Evolutionary conservation across 345 rosid genomes (phyloP).

Genomic region (Cochlearia excelsa): DNA sequence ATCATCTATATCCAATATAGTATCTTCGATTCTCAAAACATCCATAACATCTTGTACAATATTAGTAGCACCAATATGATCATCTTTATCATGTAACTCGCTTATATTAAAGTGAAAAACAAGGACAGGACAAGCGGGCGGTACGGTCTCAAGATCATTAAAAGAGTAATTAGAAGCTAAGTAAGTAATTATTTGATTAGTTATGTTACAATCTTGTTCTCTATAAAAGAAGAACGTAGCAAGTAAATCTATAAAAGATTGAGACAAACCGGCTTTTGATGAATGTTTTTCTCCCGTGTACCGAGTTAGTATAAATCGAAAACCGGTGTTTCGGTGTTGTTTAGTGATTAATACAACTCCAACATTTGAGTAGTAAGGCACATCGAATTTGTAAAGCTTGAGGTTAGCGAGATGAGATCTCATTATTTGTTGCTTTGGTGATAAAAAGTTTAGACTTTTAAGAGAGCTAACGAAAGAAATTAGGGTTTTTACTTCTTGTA

Average conservation of each 20-base stretch:
- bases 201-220: neutral
- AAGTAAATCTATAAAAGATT: neutral
- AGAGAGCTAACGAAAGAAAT: too few relatives aligned
- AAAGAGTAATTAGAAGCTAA: conserved; percentile 2
- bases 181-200: neutral
- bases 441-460: too few relatives aligned
- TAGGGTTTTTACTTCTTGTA: too few relatives aligned
- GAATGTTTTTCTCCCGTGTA: neutral
- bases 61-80: too few relatives aligned
- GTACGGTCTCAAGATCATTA: conserved; percentile 3
- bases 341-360: conserved; percentile 13
- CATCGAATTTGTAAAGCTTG: conserved; percentile 11
- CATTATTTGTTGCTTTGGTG: neutral
- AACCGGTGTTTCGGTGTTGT: neutral
- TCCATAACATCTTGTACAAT: neutral
- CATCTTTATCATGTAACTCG: neutral
- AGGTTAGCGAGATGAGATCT: conserved; percentile 3
- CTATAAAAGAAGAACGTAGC: neutral
- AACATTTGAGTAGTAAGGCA: neutral
- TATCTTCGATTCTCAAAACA: neutral
- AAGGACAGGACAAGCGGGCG: conserved; percentile 14
- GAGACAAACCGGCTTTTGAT: conserved; percentile 4
- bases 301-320: neutral
- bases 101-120: conserved; percentile 6
- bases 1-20: neutral